Percentiles rank a stretch among this genome's conserved stretches.
phyloP scores from a whole-genome alignment of 768 basidiomycete species.

The Boletus sp. region DNA sequence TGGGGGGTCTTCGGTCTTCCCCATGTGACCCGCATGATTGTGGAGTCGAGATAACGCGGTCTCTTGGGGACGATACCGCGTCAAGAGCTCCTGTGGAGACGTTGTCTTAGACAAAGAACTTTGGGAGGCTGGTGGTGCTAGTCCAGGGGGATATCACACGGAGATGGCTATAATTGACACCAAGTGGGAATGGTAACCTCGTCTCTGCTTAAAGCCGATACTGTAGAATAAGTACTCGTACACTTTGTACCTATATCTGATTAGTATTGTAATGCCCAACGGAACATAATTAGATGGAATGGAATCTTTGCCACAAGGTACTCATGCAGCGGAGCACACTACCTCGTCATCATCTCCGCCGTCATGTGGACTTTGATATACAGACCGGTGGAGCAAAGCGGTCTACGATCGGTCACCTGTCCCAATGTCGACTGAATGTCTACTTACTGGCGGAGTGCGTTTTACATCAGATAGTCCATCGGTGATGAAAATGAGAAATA shows the following conservation, averaged over 20 bases:
- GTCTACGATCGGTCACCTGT: not conserved
- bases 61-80: not conserved
- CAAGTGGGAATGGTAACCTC: not conserved
- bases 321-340: not conserved
- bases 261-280: not conserved
- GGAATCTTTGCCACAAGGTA: too few species aligned
- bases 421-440: not conserved
- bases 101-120: not conserved
- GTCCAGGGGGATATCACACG: not conserved
- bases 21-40: conserved; percentile 13
- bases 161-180: not conserved
- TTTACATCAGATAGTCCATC: not conserved
- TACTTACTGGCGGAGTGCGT: not conserved
- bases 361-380: not conserved
- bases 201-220: not conserved
- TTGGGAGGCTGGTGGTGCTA: not conserved
- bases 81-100: not conserved
- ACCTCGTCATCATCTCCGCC: conserved; percentile 2
- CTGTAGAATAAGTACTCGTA: too few species aligned
- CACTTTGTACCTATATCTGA: not conserved
- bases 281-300: not conserved
- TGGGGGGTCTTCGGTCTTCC: conserved; percentile 9
- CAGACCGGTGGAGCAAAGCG: not conserved
- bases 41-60: conserved; percentile 11
- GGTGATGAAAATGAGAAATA: not conserved